Base-by-base conservation (phyloP, 2,329 filamentous ascomycete genomes). In the Didymella lethalis region DNA sequence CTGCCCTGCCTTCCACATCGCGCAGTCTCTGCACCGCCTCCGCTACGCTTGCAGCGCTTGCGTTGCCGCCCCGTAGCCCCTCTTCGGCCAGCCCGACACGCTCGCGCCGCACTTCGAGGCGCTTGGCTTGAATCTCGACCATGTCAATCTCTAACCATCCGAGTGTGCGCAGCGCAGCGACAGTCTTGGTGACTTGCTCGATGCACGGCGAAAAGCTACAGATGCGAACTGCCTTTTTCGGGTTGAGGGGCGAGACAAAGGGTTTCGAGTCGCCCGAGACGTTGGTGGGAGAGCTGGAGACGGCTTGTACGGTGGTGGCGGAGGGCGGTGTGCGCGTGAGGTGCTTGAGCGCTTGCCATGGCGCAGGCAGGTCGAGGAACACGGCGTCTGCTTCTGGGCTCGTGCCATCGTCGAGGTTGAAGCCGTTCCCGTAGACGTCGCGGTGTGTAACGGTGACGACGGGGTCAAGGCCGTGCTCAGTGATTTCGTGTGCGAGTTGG, bases 151-250 rank as follows among this genome's bases (percentile, higher is more conserved):
- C 90, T 10, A 93, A 85, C 95, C 95, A 99, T 52, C 92, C 92
- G 7, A 93, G 81, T 36, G 88, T 85, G 53, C 94, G 89, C 77
- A 99, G 84, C 12, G 87, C 86, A 11, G 91, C 89, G 53, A 97
- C 88, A 0, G 95, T 98, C 55, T 88, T 87, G 52, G 90, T 92
- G 23, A 96, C 94, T 80, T 99, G 95, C 78, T 99, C 95, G 65
- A 99, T 96, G 77, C 95, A 99, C 0, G 95, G 95, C 1, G 91
- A 96, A 79, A 99, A 99, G 0, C 93, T 96, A 81, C 95, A 99
- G 54, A 99, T 85, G 72, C 95, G 85, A 1, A 89, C 86, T 5
- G 90, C 85, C 41, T 86, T 84, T n/a, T 84, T 83, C 0, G 91
- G 88, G 65, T 95, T 89, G 11, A 98, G 83, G 0, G 86, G 83